Base-by-base conservation (phyloP, 2,329 filamentous ascomycete species). In the Lachnellula hyalina region DNA sequence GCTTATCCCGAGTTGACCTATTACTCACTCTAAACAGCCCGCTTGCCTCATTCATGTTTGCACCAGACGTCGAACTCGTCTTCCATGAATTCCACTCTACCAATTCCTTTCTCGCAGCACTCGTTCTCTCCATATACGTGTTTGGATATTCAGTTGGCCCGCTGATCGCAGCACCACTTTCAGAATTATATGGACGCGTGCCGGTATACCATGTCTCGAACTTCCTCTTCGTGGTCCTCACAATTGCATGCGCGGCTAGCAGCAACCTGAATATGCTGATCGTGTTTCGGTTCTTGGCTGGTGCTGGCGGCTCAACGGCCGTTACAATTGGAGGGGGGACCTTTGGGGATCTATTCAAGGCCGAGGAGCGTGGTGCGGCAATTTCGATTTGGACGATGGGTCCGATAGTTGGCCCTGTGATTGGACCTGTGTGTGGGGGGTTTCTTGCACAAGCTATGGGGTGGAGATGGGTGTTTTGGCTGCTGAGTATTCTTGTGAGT, bases 261-360 rank as follows among this genome's bases (percentile, higher is more conserved):
- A 74, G 74, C 0, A 73, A 70, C 11, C 65, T 80, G n/a, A 69
- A 66, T 14, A 65, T 75, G 40, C 71, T 85, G 36, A 76, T 84
- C 46, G 74, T 70, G 12, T 83, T 86, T 61, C 79, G 84, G 2
- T 79, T 87, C 59, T 61, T 87, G 3, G 77, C 79, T 3, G 86
- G 86, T 11, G 68, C 80, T 11, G 84, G 84, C 47, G 86, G 85
- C 72, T 5, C 77, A 25, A 25, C 54, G n/a, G 25, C 25, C 15
- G n/a, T 89, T 12, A 85, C 84, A 0, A 83, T 84, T 57, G 54
- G 56, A 11, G 82, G 82, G 38, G 84, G 84, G 17, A 81, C 81
- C 3, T 82, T 89, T 38, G 80, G 82, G 35, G 86, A 89, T 65
- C 75, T 88, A 69, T 76, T 87, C 32, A 64, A 67, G 0, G 76